Evolutionary conservation across 1,139 yeast genomes (phyloP).

Genomic region (Pichia sp.): DNA sequence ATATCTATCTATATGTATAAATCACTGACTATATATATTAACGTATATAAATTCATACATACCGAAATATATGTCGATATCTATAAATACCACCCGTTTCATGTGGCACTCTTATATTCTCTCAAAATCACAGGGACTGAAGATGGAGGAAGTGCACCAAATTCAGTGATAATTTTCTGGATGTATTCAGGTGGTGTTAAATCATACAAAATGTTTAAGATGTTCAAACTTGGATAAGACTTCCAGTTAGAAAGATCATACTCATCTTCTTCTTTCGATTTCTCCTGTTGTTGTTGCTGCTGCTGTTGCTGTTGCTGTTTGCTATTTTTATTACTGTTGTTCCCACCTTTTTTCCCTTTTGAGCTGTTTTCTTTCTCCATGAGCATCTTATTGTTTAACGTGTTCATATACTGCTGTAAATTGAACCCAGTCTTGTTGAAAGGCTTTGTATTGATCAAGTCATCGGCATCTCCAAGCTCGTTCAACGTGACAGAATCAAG

Average conservation of each 20-base stretch:
- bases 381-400: conserved; percentile 31
- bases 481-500: conserved; percentile 91
- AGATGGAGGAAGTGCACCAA: conserved; percentile 94
- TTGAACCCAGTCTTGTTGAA: conserved; percentile 63
- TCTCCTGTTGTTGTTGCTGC: neutral
- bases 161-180: conserved; percentile 91
- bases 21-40: neutral
- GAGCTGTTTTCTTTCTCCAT: conserved; percentile 18
- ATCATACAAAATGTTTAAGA: conserved; percentile 85
- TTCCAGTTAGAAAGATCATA: conserved; percentile 62
- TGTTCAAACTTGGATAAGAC: conserved; percentile 56
- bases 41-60: too few species aligned
- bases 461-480: conserved; percentile 85
- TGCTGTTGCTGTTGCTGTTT: conserved; percentile 23
- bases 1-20: neutral
- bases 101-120: conserved; percentile 66
- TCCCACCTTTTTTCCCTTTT: conserved; percentile 22
- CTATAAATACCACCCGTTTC: neutral
- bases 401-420: conserved; percentile 59
- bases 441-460: conserved; percentile 53
- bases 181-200: conserved; percentile 92
- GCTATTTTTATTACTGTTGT: conserved; percentile 11
- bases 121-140: conserved; percentile 95
- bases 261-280: conserved; percentile 24
- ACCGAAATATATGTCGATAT: too few species aligned